Conservation (phyloP, 139 green algal genomes). For the Zygnema circumcarinatum region DNA sequence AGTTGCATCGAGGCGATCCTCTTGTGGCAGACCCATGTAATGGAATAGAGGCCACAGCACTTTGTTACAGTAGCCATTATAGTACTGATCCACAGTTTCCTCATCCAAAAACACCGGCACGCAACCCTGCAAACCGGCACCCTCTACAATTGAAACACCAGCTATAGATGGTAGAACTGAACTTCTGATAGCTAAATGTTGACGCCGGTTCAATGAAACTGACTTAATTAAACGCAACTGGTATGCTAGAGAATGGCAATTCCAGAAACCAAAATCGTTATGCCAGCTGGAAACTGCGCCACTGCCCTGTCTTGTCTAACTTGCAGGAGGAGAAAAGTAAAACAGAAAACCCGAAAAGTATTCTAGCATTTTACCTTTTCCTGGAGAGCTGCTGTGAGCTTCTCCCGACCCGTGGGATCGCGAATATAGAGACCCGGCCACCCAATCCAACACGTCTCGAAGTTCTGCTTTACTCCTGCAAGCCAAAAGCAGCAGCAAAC, state of each 20-base stretch:
- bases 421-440: conserved; percentile 82
- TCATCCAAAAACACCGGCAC: conserved; percentile 90
- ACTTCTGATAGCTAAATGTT: too few relatives aligned
- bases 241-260: too few relatives aligned
- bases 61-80: conserved; percentile 98
- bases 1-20: conserved; percentile 54
- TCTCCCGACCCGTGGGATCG: conserved; percentile 72
- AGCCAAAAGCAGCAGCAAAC: background rate
- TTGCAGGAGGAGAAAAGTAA: too few relatives aligned
- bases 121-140: conserved; percentile 74
- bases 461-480: conserved; percentile 81
- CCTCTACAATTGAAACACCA: background rate
- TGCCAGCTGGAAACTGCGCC: too few relatives aligned
- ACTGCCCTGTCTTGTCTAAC: too few relatives aligned
- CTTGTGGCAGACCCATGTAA: conserved; percentile 92
- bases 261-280: too few relatives aligned
- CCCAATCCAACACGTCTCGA: conserved; percentile 90
- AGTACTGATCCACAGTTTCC: conserved; percentile 73
- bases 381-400: conserved; percentile 75
- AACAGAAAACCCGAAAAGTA: too few relatives aligned
- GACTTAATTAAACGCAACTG: too few relatives aligned
- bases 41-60: conserved; percentile 98
- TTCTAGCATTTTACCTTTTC: conserved; percentile 51
- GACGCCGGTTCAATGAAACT: too few relatives aligned
- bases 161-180: too few relatives aligned